Evolutionary conservation across 2,329 filamentous ascomycete species (phyloP), one percentile per base, ranked within the genome.

Genomic region (Aspergillus sp.): DNA sequence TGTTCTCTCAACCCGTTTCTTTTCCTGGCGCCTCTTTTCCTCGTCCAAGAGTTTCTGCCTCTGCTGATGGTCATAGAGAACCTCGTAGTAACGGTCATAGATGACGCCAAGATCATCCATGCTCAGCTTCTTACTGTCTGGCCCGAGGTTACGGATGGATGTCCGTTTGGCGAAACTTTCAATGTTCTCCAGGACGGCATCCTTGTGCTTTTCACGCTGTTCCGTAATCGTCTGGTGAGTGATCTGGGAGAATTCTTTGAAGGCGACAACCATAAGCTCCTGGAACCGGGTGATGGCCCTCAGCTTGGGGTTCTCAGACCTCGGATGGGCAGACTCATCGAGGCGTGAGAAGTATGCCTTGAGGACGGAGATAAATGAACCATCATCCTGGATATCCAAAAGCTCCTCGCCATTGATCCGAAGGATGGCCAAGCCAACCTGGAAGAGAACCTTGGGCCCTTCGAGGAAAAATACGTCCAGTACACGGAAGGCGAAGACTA

Each of bases 401-500:
- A 99, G 82, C 71, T 98, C 94, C 76, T 99, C 95, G 49, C 95
- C 95, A 69, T 99, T 99, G 75, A 99, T 96, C 21, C 95, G 87
- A 30, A 99, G 81, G 69, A 99, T 99, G n/a, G 95, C 95, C 63
- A 99, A 81, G 17, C 95, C 95, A 60, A 99, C 91, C 76, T 99
- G 95, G 78, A 99, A 99, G 9, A 99, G 82, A 1, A 98, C 95
- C 78, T 98, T 98, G 15, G 95, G 94, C 0, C 95, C 95, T 77
- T 99, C 95, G 43, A 99, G 87, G 78, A 99, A 99, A 81, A 99
- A 99, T 53, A 99, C 94, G 70, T 99, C 95, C 63, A 99, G 79
- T 52, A 99, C 95, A 58, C 95, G 87, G 76, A 98, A 99, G 49
- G 95, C 95, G 77, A 98, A 99, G 1, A 98, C 92, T 15, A 99